A percentile compares a stretch with the other conserved stretches of the same genome.
Conservation (phyloP, 345 rosid genomes). For the Gossypioides kirkii region DNA sequence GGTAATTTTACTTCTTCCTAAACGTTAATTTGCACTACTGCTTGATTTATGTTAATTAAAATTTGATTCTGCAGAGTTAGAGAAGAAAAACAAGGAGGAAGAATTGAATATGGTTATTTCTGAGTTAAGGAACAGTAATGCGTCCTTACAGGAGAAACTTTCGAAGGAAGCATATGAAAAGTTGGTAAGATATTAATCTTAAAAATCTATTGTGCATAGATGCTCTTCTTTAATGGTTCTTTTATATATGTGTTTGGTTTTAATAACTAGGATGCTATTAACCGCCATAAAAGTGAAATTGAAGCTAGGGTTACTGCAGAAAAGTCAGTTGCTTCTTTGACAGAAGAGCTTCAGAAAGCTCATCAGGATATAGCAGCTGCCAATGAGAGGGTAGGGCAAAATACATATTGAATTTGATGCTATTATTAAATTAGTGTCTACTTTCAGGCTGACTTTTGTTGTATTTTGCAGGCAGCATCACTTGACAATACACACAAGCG, state of each 20-base stretch:
- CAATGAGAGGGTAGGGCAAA: conserved; percentile 52
- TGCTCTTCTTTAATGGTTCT: neutral
- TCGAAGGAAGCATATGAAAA: conserved; percentile 62
- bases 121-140: conserved; percentile 47
- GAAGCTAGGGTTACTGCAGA: conserved; percentile 61
- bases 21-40: neutral
- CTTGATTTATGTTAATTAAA: neutral
- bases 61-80: conserved; percentile 37
- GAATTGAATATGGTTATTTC: conserved; percentile 31
- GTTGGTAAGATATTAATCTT: conserved; percentile 37
- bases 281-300: conserved; percentile 51
- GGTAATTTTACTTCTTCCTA: conserved; percentile 32
- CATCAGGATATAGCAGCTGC: conserved; percentile 62
- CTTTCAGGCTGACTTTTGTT: neutral
- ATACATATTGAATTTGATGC: neutral
- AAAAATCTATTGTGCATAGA: neutral
- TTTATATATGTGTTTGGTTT: neutral
- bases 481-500: conserved; percentile 73
- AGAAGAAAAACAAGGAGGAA: conserved; percentile 53
- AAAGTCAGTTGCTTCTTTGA: conserved; percentile 49
- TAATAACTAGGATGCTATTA: conserved; percentile 57
- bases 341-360: conserved; percentile 63
- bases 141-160: conserved; percentile 44
- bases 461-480: conserved; percentile 47
- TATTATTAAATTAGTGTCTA: neutral